Base-by-base conservation (phyloP, 306 rosid genomes). In the Vigna angularis region DNA sequence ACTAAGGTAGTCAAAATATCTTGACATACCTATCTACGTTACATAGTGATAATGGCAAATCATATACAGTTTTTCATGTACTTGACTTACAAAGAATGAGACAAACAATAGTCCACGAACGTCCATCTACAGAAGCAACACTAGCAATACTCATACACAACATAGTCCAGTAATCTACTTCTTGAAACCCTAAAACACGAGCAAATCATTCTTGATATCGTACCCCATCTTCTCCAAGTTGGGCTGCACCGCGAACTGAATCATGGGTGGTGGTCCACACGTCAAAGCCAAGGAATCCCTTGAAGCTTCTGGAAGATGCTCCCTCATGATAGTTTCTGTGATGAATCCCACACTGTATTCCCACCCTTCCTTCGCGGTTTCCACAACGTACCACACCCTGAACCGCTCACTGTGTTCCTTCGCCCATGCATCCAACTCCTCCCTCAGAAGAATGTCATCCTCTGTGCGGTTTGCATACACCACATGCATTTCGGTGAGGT, bases 221-320 rank as follows among this genome's bases (percentile, higher is more conserved):
- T 92, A 92, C 1, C 92, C 91, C 89, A 95, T 75, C 82, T 91
- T 91, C 86, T 87, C 93, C 88, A 95, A 80, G 69, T 92, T 89
- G 0, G 97, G 93, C 77, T 85, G 86, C 52, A 92, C 98, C 0
- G 98, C 96, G 26, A 85, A 86, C 82, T 95, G 90, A 76, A 95
- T 88, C 98, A 95, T 91, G 1, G 91, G 89, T 5, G 97, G 97
- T 15, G 98, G 93, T 0, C 98, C 97, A 74, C 98, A 94, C 0
- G 87, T 81, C 75, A 94, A 71, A 0, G 98, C 98, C 85, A 94
- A 74, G 12, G 88, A 76, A 30, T 78, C 88, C 4, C 68, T 82
- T 0, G 90, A 83, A 3, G 89, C 90, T 56, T 76, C 68, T 0
- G 95, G 97, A 56, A 87, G 48, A 42, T 94, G 97, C 83, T 86